Conservation (phyloP, 345 rosid species). For the Dimocarpus longan region DNA sequence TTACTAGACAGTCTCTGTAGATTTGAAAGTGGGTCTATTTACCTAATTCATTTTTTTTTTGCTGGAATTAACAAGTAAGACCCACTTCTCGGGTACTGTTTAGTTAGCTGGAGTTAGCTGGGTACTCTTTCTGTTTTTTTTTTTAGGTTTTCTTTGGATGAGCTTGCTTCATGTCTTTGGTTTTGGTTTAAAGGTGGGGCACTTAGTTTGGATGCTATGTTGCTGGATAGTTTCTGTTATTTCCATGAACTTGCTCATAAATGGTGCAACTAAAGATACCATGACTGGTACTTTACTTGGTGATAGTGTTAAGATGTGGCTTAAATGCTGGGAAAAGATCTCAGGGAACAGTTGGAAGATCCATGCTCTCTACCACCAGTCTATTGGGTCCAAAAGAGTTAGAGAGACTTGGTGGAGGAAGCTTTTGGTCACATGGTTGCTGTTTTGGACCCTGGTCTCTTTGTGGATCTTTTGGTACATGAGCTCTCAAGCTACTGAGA, state of each 20-base stretch:
- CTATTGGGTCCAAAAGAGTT: slow-evolving; percentile 58
- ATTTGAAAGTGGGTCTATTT: slow-evolving; percentile 39
- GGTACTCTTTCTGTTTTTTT: slow-evolving; percentile 32
- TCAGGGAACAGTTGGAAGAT: slow-evolving; percentile 46
- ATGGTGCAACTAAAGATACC: slow-evolving; percentile 57
- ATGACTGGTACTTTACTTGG: slow-evolving; percentile 47
- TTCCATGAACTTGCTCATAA: slow-evolving; percentile 62
- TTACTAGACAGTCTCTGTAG: slow-evolving; percentile 42
- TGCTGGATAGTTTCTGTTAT: slow-evolving; percentile 70
- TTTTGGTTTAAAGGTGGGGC: slow-evolving; percentile 84
- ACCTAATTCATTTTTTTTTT: slow-evolving; percentile 11
- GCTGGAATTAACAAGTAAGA: slow-evolving; percentile 34
- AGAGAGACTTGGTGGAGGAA: slow-evolving; percentile 65
- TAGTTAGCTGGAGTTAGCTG: slow-evolving; percentile 33
- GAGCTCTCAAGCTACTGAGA: slow-evolving; percentile 76
- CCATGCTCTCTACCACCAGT: slow-evolving; percentile 58
- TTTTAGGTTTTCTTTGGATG: slow-evolving; percentile 60
- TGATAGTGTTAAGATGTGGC: slow-evolving; percentile 61
- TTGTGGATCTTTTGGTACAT: slow-evolving; percentile 59
- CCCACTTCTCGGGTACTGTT: slow-evolving; percentile 37
- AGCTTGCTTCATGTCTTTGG: slow-evolving; percentile 71
- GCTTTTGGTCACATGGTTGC: slow-evolving; percentile 60
- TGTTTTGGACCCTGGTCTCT: slow-evolving; percentile 52
- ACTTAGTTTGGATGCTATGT: slow-evolving; percentile 78
- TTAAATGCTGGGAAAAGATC: slow-evolving; percentile 62